Evolutionary conservation across 495 filamentous ascomycete genomes (phyloP).

Genomic region (Aspergillus conjunctus): DNA sequence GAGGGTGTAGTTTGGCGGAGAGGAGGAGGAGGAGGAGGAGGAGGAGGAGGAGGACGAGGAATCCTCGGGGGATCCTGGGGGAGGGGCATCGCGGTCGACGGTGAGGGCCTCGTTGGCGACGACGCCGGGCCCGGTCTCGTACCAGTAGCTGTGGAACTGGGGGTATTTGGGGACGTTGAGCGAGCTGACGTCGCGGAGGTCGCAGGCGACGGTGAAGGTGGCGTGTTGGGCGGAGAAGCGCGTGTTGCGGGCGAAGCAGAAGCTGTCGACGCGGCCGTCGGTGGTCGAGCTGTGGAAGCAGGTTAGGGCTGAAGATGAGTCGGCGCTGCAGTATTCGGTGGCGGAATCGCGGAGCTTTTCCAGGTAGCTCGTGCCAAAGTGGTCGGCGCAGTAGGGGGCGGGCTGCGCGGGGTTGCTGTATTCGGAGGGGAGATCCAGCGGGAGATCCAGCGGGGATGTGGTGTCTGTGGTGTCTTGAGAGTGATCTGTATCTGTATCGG

Average conservation of each 20-base stretch:
- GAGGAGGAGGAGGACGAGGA: no score
- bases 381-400: neutral
- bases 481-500: no score
- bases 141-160: conserved; percentile 25
- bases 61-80: conserved; percentile 1
- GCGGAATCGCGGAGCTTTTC: conserved; percentile 4
- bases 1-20: conserved; percentile 29
- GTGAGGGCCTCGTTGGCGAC: neutral
- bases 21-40: no score
- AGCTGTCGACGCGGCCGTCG: conserved; percentile 22
- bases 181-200: neutral
- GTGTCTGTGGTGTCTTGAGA: no score
- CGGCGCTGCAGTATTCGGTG: neutral
- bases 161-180: conserved; percentile 9
- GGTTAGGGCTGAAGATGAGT: conserved; percentile 19
- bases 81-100: neutral
- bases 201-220: neutral
- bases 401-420: neutral
- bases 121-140: conserved; percentile 23
- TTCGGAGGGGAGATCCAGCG: neutral
- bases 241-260: conserved; percentile 26
- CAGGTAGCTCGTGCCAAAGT: neutral
- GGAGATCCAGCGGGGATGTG: neutral
- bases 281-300: conserved; percentile 30
- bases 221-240: neutral